Evolutionary conservation across 805 yeast species (phyloP).

Genomic region (Blastobotrys attinorum): DNA sequence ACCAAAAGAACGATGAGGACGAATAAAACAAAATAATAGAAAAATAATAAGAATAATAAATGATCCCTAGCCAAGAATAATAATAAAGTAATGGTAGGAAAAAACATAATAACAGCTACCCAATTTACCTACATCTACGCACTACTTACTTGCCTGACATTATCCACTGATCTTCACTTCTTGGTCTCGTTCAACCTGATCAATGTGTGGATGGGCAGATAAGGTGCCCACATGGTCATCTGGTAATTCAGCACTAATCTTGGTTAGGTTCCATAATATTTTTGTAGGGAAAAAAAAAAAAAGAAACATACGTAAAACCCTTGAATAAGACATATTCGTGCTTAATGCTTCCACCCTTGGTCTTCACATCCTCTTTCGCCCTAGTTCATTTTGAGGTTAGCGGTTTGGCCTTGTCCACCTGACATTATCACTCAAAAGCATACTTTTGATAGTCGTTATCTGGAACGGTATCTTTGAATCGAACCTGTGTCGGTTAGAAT

Average conservation of each 20-base stretch:
- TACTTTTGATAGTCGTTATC: slow-evolving; percentile 17
- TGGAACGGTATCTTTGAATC: slow-evolving; percentile 17
- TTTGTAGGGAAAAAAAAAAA: neutral
- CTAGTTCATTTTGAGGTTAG: slow-evolving; percentile 5
- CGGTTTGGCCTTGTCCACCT: neutral
- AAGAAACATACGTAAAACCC: slow-evolving; percentile 24
- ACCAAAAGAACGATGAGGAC: too few species aligned
- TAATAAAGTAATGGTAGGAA: too few species aligned
- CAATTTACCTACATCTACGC: too few species aligned
- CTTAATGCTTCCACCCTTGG: slow-evolving; percentile 21
- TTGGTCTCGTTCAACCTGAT: slow-evolving; percentile 27
- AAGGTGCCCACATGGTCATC: slow-evolving; percentile 23
- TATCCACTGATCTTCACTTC: slow-evolving; percentile 24
- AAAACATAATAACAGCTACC: too few species aligned
- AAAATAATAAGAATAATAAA: too few species aligned
- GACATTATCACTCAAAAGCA: slow-evolving; percentile 2
- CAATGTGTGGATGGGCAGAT: slow-evolving; percentile 23
- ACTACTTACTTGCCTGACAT: too few species aligned
- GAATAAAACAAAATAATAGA: too few species aligned
- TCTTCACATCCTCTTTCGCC: slow-evolving; percentile 16
- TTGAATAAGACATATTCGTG: slow-evolving; percentile 30
- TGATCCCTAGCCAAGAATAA: neutral
- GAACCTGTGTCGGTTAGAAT: slow-evolving; percentile 11
- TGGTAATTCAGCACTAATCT: slow-evolving; percentile 24
- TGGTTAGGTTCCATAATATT: neutral